Base-by-base conservation (phyloP, 768 basidiomycete genomes). In the Suillus lakei region DNA sequence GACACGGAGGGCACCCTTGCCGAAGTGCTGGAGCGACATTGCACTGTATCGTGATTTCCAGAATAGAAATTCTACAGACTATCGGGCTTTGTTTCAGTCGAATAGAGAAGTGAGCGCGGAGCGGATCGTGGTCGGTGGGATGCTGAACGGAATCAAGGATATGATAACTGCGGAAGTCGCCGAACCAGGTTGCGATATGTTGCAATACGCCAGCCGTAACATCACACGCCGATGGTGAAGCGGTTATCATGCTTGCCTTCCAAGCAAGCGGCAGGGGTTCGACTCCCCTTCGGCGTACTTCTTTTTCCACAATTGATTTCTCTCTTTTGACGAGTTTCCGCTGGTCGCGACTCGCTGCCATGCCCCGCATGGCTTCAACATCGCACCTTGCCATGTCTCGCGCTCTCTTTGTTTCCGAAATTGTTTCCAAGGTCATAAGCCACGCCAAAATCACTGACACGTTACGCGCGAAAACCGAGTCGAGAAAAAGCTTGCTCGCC, bases 211-310 rank as follows among this genome's bases (percentile, higher is more conserved):
- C 10, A 7, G 1, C 0, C 6, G 1, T 13, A 18, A 13, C 0
- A 13, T 13, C 21, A 38, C 23, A 84, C 83, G 75, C 83, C 80
- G 83, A 89, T 91, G 90, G 91, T 91, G 91, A 91, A 91, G 88
- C 84, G 90, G 91, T 91, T 91, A 91, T 91, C 90, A 91, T 92
- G 89, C 91, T 91, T 91, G 90, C 89, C 90, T 91, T 91, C 90
- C 90, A 91, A 83, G 81, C 82, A 82, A 83, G 86, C 85, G 86
- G 88, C 86, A 87, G 82, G 87, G 87, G 87, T 88, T 88, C 87
- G 87, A 88, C 85, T 88, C 87, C 87, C 87, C 83, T 88, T 86
- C 82, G 82, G 86, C 70, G 76, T 76, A 50, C 4, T 16, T 41
- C 1, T 38, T 62, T 50, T 50, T 16, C 18, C 5, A n/a, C 18